A percentile compares a stretch with the other conserved stretches of the same genome.
phyloP scores from a whole-genome alignment of 257 asterid species.

The Nicotiana sylvestris region DNA sequence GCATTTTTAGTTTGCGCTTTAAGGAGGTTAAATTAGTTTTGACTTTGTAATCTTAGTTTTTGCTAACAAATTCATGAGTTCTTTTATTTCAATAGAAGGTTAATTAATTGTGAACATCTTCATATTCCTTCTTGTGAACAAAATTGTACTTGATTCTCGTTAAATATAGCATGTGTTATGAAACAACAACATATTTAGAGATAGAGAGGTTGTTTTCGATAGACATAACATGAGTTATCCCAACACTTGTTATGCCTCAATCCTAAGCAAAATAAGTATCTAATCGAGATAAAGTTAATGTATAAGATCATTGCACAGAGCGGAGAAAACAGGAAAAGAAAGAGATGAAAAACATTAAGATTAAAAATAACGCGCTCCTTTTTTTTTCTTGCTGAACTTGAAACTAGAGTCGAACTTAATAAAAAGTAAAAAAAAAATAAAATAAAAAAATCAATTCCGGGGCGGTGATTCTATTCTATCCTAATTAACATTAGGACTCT shows the following conservation, averaged over 20 bases:
- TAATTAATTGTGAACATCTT: background rate
- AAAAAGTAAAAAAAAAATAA: too few relatives aligned
- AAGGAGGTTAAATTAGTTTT: background rate
- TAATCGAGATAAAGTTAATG: background rate
- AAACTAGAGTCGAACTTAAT: background rate
- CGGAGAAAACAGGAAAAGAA: background rate
- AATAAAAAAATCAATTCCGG: too few relatives aligned
- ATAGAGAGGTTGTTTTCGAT: too few relatives aligned
- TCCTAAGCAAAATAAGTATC: background rate
- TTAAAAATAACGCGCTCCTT: background rate
- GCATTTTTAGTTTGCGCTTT: background rate
- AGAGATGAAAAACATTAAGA: background rate
- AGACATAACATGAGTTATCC: background rate
- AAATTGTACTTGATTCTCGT: background rate
- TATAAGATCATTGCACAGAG: too few relatives aligned
- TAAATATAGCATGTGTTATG: background rate
- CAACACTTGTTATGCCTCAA: background rate
- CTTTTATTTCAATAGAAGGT: background rate
- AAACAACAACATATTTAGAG: too few relatives aligned
- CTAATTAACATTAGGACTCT: too few relatives aligned
- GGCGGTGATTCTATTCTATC: too few relatives aligned
- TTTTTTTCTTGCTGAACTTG: background rate
- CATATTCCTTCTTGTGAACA: background rate
- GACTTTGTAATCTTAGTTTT: background rate
- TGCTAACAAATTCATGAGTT: background rate